These are phyloP conservation scores for Pilobolus umbonatus DNA, from an alignment of 192 early-diverging fungal genomes.

Conservation along the genomic window DNA sequence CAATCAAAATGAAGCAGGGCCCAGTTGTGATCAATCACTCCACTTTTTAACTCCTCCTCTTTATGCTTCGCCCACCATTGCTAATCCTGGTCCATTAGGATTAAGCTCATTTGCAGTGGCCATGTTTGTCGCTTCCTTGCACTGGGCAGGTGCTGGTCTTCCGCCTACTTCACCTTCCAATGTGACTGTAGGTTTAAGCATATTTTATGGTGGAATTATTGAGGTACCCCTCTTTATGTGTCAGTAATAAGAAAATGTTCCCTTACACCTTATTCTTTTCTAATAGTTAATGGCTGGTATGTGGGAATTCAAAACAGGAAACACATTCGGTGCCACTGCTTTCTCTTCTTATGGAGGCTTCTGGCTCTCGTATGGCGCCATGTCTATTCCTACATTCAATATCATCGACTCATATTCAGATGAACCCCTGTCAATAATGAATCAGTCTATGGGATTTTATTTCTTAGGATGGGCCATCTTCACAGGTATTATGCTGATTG, in stretches of 20 bases:
- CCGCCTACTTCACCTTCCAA: slow-evolving; percentile 44
- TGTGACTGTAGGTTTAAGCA: slow-evolving; percentile 58
- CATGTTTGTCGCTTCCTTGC: slow-evolving; percentile 66
- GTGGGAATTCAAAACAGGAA: slow-evolving; percentile 76
- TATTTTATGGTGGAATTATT: slow-evolving; percentile 72
- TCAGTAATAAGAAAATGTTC: not conserved
- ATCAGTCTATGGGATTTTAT: slow-evolving; percentile 57
- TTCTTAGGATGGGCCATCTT: slow-evolving; percentile 64
- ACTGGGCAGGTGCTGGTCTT: slow-evolving; percentile 63
- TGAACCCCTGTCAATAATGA: slow-evolving; percentile 28
- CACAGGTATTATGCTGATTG: slow-evolving; percentile 65
- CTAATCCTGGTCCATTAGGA: slow-evolving; percentile 62
- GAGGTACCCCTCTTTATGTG: slow-evolving; percentile 37
- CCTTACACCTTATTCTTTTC: not conserved
- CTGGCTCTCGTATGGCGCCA: slow-evolving; percentile 60
- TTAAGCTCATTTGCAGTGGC: slow-evolving; percentile 58
- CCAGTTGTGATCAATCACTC: too few relatives aligned
- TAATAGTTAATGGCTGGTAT: slow-evolving; percentile 64
- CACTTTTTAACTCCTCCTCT: too few relatives aligned
- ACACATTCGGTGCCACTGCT: slow-evolving; percentile 81
- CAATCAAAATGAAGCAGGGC: too few relatives aligned
- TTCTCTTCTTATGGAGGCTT: slow-evolving; percentile 68
- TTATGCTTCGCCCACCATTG: slow-evolving; percentile 44
- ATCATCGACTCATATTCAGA: slow-evolving; percentile 36
- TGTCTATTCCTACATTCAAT: slow-evolving; percentile 54